Evolutionary conservation across 2,329 filamentous ascomycete genomes (phyloP).

Genomic region (Colletotrichum eremochloae): DNA sequence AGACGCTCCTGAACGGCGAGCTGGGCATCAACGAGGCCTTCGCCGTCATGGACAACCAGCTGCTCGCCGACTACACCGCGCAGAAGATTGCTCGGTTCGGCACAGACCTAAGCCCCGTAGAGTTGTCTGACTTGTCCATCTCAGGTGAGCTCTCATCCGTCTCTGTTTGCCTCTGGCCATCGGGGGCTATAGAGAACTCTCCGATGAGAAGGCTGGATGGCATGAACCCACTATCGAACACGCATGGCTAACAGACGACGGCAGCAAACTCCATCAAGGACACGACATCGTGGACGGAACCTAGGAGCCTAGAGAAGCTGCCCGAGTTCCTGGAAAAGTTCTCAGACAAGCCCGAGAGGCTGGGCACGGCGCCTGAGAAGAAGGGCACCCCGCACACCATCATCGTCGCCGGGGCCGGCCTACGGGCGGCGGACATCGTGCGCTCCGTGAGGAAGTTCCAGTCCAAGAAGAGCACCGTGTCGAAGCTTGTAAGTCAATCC

Average conservation of each 20-base stretch:
- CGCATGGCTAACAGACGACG: neutral
- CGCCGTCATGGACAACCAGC: conserved; percentile 82
- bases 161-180: neutral
- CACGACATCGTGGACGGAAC: conserved; percentile 79
- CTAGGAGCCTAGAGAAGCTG: conserved; percentile 78
- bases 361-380: conserved; percentile 75
- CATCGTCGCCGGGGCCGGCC: conserved; percentile 85
- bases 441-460: conserved; percentile 83
- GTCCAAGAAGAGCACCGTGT: conserved; percentile 81
- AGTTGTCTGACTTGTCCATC: conserved; percentile 85
- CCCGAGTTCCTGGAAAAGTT: conserved; percentile 82
- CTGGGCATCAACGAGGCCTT: conserved; percentile 85
- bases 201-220: neutral
- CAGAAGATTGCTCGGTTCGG: conserved; percentile 84
- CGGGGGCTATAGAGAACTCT: neutral
- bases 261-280: conserved; percentile 82
- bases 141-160: conserved; percentile 69
- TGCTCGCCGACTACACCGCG: conserved; percentile 88
- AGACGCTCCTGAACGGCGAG: conserved; percentile 73
- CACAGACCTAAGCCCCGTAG: conserved; percentile 83
- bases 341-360: conserved; percentile 66
- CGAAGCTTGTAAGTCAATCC: conserved; percentile 74
- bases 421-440: conserved; percentile 87
- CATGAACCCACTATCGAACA: neutral
- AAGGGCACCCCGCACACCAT: conserved; percentile 87